Percentiles rank a stretch among this genome's conserved stretches.
Conservation (phyloP, 352 stramenopile genomes). For the Phytophthora nicotianae region DNA sequence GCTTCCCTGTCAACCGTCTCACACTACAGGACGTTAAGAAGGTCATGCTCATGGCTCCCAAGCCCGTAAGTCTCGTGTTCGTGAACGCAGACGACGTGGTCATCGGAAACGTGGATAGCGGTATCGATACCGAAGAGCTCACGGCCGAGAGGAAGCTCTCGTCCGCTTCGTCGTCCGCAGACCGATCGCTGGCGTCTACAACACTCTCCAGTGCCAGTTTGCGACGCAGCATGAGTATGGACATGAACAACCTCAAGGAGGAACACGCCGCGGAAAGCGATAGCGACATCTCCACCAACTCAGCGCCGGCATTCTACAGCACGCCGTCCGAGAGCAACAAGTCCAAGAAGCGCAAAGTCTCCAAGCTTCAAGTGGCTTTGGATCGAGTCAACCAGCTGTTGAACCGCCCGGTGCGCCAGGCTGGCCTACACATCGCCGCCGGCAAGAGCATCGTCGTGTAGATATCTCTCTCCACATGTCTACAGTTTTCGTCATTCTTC, state of each 20-base stretch:
- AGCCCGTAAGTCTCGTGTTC: slow-evolving; percentile 83
- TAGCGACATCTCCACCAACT: slow-evolving; percentile 25
- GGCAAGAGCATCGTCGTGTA: slow-evolving; percentile 81
- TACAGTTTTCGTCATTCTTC: slow-evolving; percentile 3
- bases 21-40: slow-evolving; percentile 79
- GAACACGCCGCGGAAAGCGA: slow-evolving; percentile 34
- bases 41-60: slow-evolving; percentile 73
- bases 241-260: slow-evolving; percentile 23
- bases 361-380: slow-evolving; percentile 64
- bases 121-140: slow-evolving; percentile 41
- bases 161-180: slow-evolving; percentile 16
- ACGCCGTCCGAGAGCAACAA: slow-evolving; percentile 41
- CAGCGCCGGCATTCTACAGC: slow-evolving; percentile 36
- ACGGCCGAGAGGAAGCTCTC: slow-evolving; percentile 20
- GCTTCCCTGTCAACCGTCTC: slow-evolving; percentile 73
- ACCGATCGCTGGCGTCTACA: slow-evolving; percentile 25
- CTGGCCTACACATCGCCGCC: slow-evolving; percentile 60
- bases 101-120: slow-evolving; percentile 18
- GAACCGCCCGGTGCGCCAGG: slow-evolving; percentile 75
- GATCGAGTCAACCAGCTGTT: slow-evolving; percentile 76
- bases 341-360: slow-evolving; percentile 72
- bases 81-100: slow-evolving; percentile 61
- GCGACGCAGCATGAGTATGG: slow-evolving; percentile 31
- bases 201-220: slow-evolving; percentile 27
- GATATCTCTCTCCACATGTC: neutral